Conservation (phyloP, 768 basidiomycete genomes). For the Pulveroboletus frians region DNA sequence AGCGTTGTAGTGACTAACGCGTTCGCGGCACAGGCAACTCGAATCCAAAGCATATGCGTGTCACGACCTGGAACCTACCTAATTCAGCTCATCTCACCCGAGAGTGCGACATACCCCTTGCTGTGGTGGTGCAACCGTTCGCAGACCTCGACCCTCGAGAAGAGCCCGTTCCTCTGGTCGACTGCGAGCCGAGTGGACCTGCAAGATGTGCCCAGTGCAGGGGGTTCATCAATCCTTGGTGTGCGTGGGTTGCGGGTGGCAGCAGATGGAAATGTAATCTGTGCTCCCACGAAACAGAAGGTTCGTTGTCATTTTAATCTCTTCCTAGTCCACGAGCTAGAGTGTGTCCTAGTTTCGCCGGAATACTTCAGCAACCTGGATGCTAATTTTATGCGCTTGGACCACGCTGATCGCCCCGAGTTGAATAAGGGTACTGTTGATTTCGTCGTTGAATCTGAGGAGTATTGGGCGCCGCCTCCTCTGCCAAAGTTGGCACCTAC, state of each 20-base stretch:
- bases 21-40: constrained; percentile 60
- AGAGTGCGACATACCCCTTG: constrained; percentile 81
- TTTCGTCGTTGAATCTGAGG: constrained; percentile 65
- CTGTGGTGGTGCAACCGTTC: constrained; percentile 85
- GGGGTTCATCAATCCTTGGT: constrained; percentile 94
- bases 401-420: constrained; percentile 79
- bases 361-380: constrained; percentile 87
- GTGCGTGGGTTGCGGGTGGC: constrained; percentile 77
- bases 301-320: constrained; percentile 40
- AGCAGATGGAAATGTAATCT: constrained; percentile 89
- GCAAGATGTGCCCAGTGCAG: constrained; percentile 80
- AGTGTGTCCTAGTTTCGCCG: constrained; percentile 49
- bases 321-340: constrained; percentile 3
- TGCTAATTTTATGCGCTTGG: constrained; percentile 68
- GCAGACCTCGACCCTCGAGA: constrained; percentile 74
- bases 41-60: constrained; percentile 83
- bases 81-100: constrained; percentile 69
- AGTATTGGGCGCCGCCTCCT: constrained; percentile 82
- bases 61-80: constrained; percentile 89
- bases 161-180: constrained; percentile 74
- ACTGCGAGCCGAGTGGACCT: constrained; percentile 68
- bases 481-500: constrained; percentile 47
- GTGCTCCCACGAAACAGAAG: constrained; percentile 78
- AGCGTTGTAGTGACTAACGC: constrained; percentile 12
- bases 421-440: constrained; percentile 89